These are phyloP conservation scores for Diphasiastrum complanatum DNA, from an alignment of 83 land plant species.

Conservation along the genomic window DNA sequence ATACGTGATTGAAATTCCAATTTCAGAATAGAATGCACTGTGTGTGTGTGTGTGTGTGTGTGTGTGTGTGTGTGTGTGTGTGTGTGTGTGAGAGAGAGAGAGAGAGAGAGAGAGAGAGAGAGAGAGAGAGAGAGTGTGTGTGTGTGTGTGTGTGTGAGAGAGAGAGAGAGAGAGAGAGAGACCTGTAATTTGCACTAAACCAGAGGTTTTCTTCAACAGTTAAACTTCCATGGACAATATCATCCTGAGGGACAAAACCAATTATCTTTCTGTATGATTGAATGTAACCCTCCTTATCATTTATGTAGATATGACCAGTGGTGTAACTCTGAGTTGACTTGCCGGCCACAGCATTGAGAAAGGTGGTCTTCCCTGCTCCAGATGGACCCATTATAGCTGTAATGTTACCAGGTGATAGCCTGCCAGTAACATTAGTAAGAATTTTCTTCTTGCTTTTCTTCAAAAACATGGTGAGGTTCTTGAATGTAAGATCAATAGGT, in stretches of 20 bases:
- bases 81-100: background rate
- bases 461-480: conserved; percentile 9
- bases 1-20: too few relatives aligned
- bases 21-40: too few relatives aligned
- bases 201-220: conserved; percentile 11
- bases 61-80: background rate
- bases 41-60: background rate
- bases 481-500: conserved; percentile 3
- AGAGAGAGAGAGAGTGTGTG: too few relatives aligned
- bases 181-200: conserved; percentile 13
- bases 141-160: too few relatives aligned
- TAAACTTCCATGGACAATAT: conserved; percentile 18
- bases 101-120: background rate
- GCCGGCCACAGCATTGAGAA: conserved; percentile 14
- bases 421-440: conserved; percentile 11
- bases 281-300: background rate
- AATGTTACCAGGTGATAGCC: conserved; percentile 3
- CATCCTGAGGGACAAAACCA: conserved; percentile 16
- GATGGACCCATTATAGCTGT: conserved; percentile 17
- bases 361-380: conserved; percentile 14
- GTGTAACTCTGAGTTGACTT: conserved; percentile 1
- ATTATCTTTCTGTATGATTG: conserved; percentile 12
- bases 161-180: too few relatives aligned
- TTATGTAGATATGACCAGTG: conserved; percentile 7
- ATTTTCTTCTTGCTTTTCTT: conserved; percentile 11